Evolutionary conservation across 495 filamentous ascomycete species (phyloP).

Genomic region (Aspergillus saccharolyticus): DNA sequence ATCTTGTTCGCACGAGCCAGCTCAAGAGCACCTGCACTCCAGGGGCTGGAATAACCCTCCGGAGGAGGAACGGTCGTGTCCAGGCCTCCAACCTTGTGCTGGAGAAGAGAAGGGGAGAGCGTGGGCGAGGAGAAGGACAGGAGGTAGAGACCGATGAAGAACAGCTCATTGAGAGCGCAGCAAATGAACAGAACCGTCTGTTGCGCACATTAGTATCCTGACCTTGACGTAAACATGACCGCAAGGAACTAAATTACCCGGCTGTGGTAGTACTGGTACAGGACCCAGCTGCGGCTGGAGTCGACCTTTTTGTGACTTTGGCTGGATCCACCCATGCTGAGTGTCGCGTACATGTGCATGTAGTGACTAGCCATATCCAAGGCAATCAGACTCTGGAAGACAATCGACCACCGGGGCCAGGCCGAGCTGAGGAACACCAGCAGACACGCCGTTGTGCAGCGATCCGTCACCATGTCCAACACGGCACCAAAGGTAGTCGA

Average conservation of each 20-base stretch:
- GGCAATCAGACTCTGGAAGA: conserved; percentile 90
- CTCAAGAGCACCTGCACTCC: conserved; percentile 87
- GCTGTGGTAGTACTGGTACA: conserved; percentile 96
- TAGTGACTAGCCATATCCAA: conserved; percentile 94
- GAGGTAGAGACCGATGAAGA: conserved; percentile 97
- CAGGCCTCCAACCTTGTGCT: conserved; percentile 40
- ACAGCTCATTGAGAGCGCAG: conserved; percentile 87
- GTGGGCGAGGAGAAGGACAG: conserved; percentile 89
- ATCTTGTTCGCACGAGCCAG: conserved; percentile 92
- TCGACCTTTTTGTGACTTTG: conserved; percentile 94
- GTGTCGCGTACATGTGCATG: conserved; percentile 95
- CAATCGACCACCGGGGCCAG: conserved; percentile 83
- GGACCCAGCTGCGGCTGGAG: conserved; percentile 56
- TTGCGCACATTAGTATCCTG: conserved; percentile 3
- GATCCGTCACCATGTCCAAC: conserved; percentile 94
- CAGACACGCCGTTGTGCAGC: conserved; percentile 90
- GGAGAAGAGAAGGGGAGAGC: conserved; percentile 77
- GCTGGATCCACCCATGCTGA: conserved; percentile 67
- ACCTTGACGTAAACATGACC: not conserved
- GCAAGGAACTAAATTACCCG: conserved; percentile 58
- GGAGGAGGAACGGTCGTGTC: conserved; percentile 50
- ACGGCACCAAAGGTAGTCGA: conserved; percentile 93
- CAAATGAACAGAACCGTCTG: conserved; percentile 88
- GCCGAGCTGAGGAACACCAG: conserved; percentile 90
- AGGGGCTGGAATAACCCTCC: conserved; percentile 67